Evolutionary conservation across 2,329 filamentous ascomycete genomes (phyloP), one percentile per base, ranked within the genome.

Genomic region (Cladophialophora exuberans): DNA sequence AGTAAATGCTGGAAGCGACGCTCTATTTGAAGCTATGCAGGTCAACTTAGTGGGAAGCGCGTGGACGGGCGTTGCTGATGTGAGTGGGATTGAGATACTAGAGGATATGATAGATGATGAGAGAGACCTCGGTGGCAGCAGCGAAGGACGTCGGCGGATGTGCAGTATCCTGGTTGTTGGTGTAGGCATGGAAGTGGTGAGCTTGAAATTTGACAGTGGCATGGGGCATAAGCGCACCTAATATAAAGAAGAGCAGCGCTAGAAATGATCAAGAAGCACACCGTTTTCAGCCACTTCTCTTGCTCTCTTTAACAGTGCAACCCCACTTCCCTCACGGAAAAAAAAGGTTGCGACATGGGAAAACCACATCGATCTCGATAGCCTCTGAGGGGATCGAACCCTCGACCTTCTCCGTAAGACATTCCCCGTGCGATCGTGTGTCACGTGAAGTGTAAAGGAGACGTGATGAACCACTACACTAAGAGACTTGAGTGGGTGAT

Each of bases 61-160:
- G 10, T 65, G 62, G 56, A 65, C 63, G 13, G 51, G 52, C 39
- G 63, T 65, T 11, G 63, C 63, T 4, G 63, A 65, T 44, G 57
- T 61, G 3, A 64, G 63, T 53, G 52, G 44, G 9, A 10, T 64
- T 15, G 60, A 52, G 9, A 17, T 66, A 18, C 28, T 60, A 3
- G 23, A 44, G 7, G 22, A 26, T 11, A 20, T 10, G 9, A 7
- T 3, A n/a, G 18, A 26, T 36, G 11, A 15, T 5, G n/a, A 18
- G 51, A 11, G 25, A 13, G 44, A 31, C 17, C 42, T 6, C 17
- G 18, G 55, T n/a, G 23, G 33, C 28, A 10, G 15, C 41, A 43
- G 22, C 44, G 39, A 22, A 25, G 25, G 4, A 23, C 6, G 10
- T 26, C 11, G 22, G n/a, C 22, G 28, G 13, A 15, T 18, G n/a